Evolutionary conservation across 1,139 yeast species (phyloP).

Genomic region (Wickerhamiella infanticola): DNA sequence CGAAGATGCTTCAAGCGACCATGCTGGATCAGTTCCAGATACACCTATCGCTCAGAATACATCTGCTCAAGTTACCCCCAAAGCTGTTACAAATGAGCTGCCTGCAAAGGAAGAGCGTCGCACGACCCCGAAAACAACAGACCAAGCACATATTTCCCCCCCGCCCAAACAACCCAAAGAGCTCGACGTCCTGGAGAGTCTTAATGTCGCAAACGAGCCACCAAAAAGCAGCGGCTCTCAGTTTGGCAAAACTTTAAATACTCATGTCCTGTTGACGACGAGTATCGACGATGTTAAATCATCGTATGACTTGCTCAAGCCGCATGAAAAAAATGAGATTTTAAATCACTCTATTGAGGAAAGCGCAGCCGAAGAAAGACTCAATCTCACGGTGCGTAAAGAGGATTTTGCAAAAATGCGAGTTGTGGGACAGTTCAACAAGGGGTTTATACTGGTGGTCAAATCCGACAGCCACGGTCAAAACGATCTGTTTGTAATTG

Average conservation of each 20-base stretch:
- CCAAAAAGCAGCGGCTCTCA: not conserved
- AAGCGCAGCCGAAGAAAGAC: constrained; percentile 35
- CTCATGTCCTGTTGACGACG: constrained; percentile 12
- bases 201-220: not conserved
- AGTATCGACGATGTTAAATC: constrained; percentile 5
- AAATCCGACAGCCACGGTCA: constrained; percentile 22
- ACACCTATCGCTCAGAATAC: not conserved
- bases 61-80: not conserved
- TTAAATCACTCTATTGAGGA: constrained; percentile 22
- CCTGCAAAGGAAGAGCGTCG: not conserved
- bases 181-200: not conserved
- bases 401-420: constrained; percentile 42
- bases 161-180: not conserved
- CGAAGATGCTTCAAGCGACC: not conserved
- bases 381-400: constrained; percentile 21
- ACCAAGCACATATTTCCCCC: not conserved
- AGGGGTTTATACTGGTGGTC: constrained; percentile 73
- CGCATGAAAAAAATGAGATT: constrained; percentile 3
- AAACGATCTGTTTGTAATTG: constrained; percentile 65
- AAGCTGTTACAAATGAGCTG: not conserved
- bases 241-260: constrained; percentile 5
- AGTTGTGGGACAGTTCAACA: constrained; percentile 74
- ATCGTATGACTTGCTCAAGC: not conserved
- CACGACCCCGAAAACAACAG: not conserved
- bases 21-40: not conserved